These are phyloP conservation scores for Coemansia guatemalensis DNA, from an alignment of 192 early-diverging fungal genomes.

Conservation along the genomic window DNA sequence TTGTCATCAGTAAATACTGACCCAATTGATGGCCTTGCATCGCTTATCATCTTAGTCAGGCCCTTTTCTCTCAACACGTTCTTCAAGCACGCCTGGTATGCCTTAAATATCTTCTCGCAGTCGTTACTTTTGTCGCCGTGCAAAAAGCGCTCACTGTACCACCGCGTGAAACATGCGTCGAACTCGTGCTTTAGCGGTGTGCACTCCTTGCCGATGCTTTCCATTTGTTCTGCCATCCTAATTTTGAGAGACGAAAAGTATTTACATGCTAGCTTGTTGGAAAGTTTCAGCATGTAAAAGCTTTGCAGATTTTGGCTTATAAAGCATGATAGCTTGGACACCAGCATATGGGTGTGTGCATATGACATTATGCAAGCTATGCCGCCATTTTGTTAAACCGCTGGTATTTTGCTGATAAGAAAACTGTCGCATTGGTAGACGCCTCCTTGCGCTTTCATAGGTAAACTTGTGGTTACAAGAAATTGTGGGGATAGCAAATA, in stretches of 20 bases:
- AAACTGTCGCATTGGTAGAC: too few relatives aligned
- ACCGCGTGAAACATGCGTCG: conserved; percentile 90
- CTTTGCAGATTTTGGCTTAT: not conserved
- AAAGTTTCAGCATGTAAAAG: too few relatives aligned
- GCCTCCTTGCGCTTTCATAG: too few relatives aligned
- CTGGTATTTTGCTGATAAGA: too few relatives aligned
- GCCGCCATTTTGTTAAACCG: too few relatives aligned
- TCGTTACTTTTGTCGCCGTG: conserved; percentile 75
- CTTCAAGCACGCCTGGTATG: conserved; percentile 80
- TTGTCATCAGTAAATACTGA: conserved; percentile 29
- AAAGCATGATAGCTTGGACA: not conserved
- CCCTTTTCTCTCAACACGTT: conserved; percentile 78
- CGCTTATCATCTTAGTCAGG: conserved; percentile 77
- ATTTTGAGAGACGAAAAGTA: not conserved
- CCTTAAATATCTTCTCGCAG: conserved; percentile 82
- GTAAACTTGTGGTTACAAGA: too few relatives aligned
- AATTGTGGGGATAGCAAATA: too few relatives aligned
- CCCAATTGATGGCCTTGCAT: conserved; percentile 76
- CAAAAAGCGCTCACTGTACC: conserved; percentile 95
- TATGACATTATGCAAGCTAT: too few relatives aligned
- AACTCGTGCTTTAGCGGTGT: conserved; percentile 82
- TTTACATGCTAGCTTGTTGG: not conserved
- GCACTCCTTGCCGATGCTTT: conserved; percentile 64
- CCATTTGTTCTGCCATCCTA: conserved; percentile 19
- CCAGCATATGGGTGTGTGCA: too few relatives aligned